Base-by-base conservation (phyloP, 202 grass and related monocot species). In the Carex sylvatica region DNA sequence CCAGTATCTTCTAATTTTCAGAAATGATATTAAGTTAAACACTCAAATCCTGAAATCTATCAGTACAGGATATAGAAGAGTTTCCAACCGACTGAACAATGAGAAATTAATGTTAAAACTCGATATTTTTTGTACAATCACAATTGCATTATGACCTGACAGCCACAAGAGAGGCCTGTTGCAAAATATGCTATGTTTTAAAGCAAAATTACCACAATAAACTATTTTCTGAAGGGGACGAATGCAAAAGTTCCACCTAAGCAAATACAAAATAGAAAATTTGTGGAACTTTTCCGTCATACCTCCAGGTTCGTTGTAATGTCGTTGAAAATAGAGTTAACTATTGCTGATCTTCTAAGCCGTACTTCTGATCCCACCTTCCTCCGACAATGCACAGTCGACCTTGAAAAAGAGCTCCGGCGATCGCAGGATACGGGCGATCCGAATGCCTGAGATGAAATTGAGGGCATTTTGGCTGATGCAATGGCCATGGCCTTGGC, bases 311-410 rank as follows among this genome's bases (percentile, higher is more conserved):
- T 30, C 6, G 20, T 81, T 2, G 79, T 52, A 63, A 63, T 63
- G 42, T 44, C 79, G 22, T 81, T 65, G 79, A 81, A 22, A 68
- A 82, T 47, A 55, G 61, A 64, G 16, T 26, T 52, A 52, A 84
- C 40, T 31, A 38, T 49, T 3, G 71, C 56, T 28, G 83, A 40
- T 64, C 60, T 65, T 54, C 83, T 76, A 38, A 77, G 18, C 23
- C 40, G 42, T 15, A 26, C 70, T 23, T 59, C 40, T 30, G 55
- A 78, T 84, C 79, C 64, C 38, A 8, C 24, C 15, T 68, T 68
- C 4, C 44, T 55, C 11, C 20, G 80, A 30, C 62, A 82, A 82
- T 82, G 62, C 15, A 18, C 62, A 7, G 35, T 55, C 20, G 76
- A 61, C 76, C 19, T 79, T 30, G 31, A 16, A 53, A 78, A 15